Conservation (phyloP, 1,284 basidiomycete genomes). For the Apiotrichum domesticum region DNA sequence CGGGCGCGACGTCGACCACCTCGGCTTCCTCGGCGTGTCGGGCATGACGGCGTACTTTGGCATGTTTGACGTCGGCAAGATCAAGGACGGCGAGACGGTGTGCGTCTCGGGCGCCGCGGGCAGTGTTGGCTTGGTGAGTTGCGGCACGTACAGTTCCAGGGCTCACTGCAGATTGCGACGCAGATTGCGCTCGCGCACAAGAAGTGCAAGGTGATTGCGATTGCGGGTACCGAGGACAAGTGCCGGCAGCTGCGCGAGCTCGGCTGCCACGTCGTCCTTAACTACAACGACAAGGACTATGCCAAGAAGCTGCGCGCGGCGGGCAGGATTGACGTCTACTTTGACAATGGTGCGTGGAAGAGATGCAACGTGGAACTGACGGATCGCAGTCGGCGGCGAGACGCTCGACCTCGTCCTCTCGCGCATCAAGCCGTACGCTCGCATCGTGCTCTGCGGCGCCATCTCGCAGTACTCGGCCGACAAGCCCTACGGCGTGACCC, state of each 20-base stretch:
- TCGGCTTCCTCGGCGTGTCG: conserved; percentile 66
- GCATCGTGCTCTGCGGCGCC: conserved; percentile 69
- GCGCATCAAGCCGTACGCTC: conserved; percentile 66
- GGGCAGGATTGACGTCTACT: conserved; percentile 68
- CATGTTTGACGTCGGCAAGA: conserved; percentile 66
- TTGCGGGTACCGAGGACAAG: conserved; percentile 73
- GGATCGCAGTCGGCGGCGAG: conserved; percentile 58
- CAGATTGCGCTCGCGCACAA: conserved; percentile 51
- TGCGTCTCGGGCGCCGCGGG: conserved; percentile 84
- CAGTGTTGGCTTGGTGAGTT: conserved; percentile 57
- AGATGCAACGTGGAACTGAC: conserved; percentile 44
- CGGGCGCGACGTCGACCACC: conserved; percentile 61
- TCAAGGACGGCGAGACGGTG: conserved; percentile 75
- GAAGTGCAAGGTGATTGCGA: conserved; percentile 66
- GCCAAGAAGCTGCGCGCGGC: conserved; percentile 50
- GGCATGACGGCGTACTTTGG: conserved; percentile 84
- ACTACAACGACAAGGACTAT: conserved; percentile 79
- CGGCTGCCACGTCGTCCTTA: conserved; percentile 73
- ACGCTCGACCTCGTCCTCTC: conserved; percentile 67
- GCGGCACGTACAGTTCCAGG: background rate
- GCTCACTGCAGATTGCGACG: conserved; percentile 59
- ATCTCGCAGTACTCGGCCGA: conserved; percentile 51
- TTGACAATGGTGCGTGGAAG: conserved; percentile 62
- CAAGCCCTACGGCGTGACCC: conserved; percentile 39
- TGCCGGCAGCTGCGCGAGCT: conserved; percentile 75